Percentiles rank a stretch among this genome's conserved stretches.
phyloP scores from a whole-genome alignment of 768 basidiomycete species.

The Boletus tylopilopsis region DNA sequence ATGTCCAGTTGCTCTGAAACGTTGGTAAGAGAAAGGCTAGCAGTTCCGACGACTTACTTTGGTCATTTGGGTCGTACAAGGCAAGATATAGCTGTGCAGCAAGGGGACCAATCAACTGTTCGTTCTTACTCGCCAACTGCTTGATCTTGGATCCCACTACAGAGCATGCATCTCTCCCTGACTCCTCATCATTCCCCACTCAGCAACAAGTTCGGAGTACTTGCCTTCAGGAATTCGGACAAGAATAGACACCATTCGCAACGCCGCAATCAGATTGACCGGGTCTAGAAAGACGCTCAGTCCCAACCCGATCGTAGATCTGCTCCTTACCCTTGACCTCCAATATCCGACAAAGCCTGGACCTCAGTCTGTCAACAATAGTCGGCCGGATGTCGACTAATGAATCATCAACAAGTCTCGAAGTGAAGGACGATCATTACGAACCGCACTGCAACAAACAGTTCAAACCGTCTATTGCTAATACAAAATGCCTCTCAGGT shows the following conservation, averaged over 20 bases:
- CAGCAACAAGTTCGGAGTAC: background rate
- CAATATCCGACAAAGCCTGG: conserved; percentile 15
- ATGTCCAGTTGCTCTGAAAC: conserved; percentile 10
- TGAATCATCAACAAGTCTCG: background rate
- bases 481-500: conserved; percentile 9
- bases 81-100: conserved; percentile 17
- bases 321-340: conserved; percentile 6
- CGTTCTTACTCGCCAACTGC: conserved; percentile 6
- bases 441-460: conserved; percentile 18
- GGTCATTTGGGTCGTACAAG: conserved; percentile 4
- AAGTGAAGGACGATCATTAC: background rate
- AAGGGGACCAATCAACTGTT: conserved; percentile 11
- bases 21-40: background rate
- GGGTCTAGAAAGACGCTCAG: conserved; percentile 1
- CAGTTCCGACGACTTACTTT: background rate
- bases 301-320: background rate
- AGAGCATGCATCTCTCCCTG: background rate
- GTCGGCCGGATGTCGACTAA: conserved; percentile 10
- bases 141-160: conserved; percentile 9
- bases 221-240: conserved; percentile 16
- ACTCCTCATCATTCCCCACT: background rate
- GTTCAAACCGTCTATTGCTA: conserved; percentile 22
- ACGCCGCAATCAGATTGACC: conserved; percentile 8
- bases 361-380: conserved; percentile 8
- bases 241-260: conserved; percentile 15